These are phyloP conservation scores for Emmonsiellopsis sp. DNA, from an alignment of 2,329 filamentous ascomycete genomes.

Conservation along the genomic window DNA sequence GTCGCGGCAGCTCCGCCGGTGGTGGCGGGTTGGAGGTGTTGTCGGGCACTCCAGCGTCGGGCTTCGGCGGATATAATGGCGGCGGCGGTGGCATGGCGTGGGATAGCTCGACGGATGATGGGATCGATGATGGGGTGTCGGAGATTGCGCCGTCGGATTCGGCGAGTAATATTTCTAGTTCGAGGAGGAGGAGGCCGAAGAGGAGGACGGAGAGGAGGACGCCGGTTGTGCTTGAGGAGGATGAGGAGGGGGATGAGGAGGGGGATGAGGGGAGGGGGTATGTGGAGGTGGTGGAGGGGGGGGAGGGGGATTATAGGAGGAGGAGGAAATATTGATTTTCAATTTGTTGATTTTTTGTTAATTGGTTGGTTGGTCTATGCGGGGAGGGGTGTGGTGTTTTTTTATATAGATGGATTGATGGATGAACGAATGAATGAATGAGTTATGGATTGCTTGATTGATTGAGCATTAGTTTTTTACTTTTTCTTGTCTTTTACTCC, in stretches of 20 bases:
- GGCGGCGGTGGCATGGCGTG: slow-evolving; percentile 18
- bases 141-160: slow-evolving; percentile 40
- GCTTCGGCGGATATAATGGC: background rate
- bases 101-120: slow-evolving; percentile 36
- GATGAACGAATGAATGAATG: background rate
- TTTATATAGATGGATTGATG: background rate
- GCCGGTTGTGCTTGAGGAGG: slow-evolving; percentile 39
- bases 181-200: slow-evolving; percentile 34
- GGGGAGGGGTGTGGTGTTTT: background rate
- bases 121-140: slow-evolving; percentile 36
- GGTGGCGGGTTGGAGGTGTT: background rate
- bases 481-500: background rate
- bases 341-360: background rate
- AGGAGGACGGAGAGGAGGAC: slow-evolving; percentile 41
- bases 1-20: slow-evolving; percentile 24
- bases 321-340: slow-evolving; percentile 14
- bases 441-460: background rate
- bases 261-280: slow-evolving; percentile 8
- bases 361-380: background rate
- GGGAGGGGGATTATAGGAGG: slow-evolving; percentile 7
- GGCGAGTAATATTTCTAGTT: slow-evolving; percentile 42
- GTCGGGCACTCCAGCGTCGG: slow-evolving; percentile 1
- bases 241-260: slow-evolving; percentile 34
- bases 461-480: background rate
- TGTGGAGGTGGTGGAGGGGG: slow-evolving; percentile 35